Evolutionary conservation across 2,329 filamentous ascomycete genomes (phyloP).

Genomic region (Aspergillus fumigatus): DNA sequence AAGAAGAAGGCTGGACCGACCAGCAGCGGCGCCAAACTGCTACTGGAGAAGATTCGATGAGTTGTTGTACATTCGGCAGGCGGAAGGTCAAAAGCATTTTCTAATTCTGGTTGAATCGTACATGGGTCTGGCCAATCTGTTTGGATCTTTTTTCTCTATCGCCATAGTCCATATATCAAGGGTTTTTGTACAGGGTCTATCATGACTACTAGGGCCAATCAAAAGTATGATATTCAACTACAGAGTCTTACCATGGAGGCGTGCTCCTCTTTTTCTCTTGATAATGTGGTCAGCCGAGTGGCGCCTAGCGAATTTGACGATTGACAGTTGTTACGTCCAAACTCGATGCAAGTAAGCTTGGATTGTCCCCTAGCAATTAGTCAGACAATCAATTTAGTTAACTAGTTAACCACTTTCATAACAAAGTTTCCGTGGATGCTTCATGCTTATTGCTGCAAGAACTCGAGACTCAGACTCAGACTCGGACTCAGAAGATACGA

Average conservation of each 20-base stretch:
- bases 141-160: neutral
- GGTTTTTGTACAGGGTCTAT: neutral
- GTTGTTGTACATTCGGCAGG: constrained; percentile 1
- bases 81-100: neutral
- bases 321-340: neutral
- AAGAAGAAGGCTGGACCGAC: constrained; percentile 33
- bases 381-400: too few species aligned
- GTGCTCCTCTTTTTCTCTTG: too few species aligned
- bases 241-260: neutral
- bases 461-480: too few species aligned
- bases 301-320: too few species aligned
- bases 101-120: neutral
- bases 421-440: too few species aligned
- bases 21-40: constrained; percentile 44
- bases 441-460: too few species aligned
- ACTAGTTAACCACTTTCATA: too few species aligned
- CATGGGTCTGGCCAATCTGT: neutral
- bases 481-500: too few species aligned
- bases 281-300: too few species aligned
- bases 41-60: constrained; percentile 34
- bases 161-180: neutral
- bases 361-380: too few species aligned
- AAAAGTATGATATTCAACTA: neutral
- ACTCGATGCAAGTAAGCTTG: too few species aligned
- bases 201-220: neutral